Evolutionary conservation across 768 basidiomycete species (phyloP), one percentile per base, ranked within the genome.

Genomic region (button mushroom (Agaricus bisporus)): DNA sequence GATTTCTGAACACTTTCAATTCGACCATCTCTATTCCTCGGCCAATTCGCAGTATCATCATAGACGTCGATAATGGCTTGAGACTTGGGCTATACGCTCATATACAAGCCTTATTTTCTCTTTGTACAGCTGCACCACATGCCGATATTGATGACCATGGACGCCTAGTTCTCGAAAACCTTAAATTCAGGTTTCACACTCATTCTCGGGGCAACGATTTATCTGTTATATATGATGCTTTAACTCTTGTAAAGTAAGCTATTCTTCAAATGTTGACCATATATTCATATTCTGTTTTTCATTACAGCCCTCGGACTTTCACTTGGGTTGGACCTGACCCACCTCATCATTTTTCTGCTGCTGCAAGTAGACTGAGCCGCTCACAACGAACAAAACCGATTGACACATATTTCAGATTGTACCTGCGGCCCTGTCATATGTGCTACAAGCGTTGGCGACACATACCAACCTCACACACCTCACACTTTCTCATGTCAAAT

Each of bases 301-400:
- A 32, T 32, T 3, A 22, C 51, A 80, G 79, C 48, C 80, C 79
- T 32, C 66, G 64, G 42, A 62, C 58, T 18, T 82, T 83, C 58
- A 66, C 66, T 18, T 84, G 83, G 83, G 76, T 68, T n/a, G 78
- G 81, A 3, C 81, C 79, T 4, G 81, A 82, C 59, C 81, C 81
- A 22, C 76, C 74, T 11, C 81, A 84, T 54, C 78, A 83, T 58
- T 80, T 82, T 59, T 81, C 81, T 1, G 79, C 70, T n/a, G 80
- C 81, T 28, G 83, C 83, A 60, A 58, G 78, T 71, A n/a, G 17
- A 4, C 38, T 41, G 32, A 38, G 12, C 26, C 29, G 29, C n/a
- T 42, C 22, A 6, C 28, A 11, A 6, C 29, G 9, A 48, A 20
- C n/a, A 15, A 12, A 35, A 7, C 46, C 29, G 17, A 28, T 4